Evolutionary conservation across 164 flowering plant species (phyloP).

Genomic region (Umbellularia californica): DNA sequence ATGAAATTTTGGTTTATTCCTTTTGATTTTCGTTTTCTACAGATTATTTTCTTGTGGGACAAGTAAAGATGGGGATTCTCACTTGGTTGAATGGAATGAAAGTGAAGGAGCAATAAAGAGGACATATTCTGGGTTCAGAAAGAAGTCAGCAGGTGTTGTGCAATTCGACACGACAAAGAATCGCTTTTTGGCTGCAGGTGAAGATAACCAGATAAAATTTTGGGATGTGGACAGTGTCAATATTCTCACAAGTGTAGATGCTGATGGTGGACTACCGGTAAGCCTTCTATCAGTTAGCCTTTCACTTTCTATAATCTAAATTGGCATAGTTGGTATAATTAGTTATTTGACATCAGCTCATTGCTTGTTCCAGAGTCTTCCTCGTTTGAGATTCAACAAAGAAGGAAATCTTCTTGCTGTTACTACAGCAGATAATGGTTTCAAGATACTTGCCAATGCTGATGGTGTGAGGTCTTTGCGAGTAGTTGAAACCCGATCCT

Average conservation of each 20-base stretch:
- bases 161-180: conserved; percentile 89
- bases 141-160: conserved; percentile 69
- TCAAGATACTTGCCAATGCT: conserved; percentile 80
- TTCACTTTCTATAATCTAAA: background rate
- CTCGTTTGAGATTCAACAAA: conserved; percentile 86
- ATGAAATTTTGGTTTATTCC: background rate
- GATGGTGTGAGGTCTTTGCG: conserved; percentile 57
- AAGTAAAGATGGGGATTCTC: conserved; percentile 85
- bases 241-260: conserved; percentile 59
- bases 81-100: conserved; percentile 91
- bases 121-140: conserved; percentile 66
- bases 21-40: conserved; percentile 1
- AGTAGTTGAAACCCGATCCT: conserved; percentile 42
- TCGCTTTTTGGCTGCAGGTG: conserved; percentile 85
- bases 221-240: conserved; percentile 65
- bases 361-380: conserved; percentile 54
- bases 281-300: conserved; percentile 14
- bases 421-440: conserved; percentile 70
- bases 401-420: conserved; percentile 88
- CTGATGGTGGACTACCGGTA: conserved; percentile 90
- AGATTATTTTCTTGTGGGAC: conserved; percentile 97
- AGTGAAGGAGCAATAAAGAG: conserved; percentile 92
- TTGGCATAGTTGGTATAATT: background rate
- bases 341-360: conserved; percentile 5
- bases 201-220: conserved; percentile 74